Conservation (phyloP, 768 basidiomycete genomes). For the Podaxis sp. region DNA sequence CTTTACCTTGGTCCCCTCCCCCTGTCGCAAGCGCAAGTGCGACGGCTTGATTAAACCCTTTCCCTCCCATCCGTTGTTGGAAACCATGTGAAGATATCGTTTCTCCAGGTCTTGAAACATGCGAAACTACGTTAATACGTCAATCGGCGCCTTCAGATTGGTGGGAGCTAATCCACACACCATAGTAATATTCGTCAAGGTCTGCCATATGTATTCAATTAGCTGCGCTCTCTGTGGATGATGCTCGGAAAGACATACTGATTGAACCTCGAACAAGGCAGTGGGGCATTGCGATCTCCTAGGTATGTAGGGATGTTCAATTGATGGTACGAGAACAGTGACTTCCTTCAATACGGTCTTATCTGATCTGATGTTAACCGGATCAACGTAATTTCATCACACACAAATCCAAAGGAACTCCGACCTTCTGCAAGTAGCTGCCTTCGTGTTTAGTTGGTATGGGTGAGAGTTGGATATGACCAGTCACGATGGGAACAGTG, state of each 20-base stretch:
- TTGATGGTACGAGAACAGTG: no score
- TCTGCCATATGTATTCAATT: conserved; percentile 24
- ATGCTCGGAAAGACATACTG: conserved; percentile 32
- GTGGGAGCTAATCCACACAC: conserved; percentile 25
- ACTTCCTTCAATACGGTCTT: no score
- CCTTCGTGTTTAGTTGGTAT: no score
- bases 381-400: no score
- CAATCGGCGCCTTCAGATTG: not conserved
- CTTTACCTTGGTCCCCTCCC: conserved; percentile 19
- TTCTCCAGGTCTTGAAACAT: conserved; percentile 56
- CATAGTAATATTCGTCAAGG: conserved; percentile 59
- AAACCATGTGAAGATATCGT: conserved; percentile 54
- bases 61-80: conserved; percentile 55
- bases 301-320: no score
- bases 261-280: conserved; percentile 51
- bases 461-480: no score
- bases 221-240: not conserved
- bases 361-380: no score
- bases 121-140: conserved; percentile 36
- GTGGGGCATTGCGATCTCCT: not conserved
- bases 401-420: no score
- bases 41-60: conserved; percentile 66
- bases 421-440: no score
- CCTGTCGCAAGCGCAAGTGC: conserved; percentile 55
- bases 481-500: no score